These are phyloP conservation scores for Triglochin maritima DNA, from an alignment of 106 monocot species.

Conservation along the genomic window DNA sequence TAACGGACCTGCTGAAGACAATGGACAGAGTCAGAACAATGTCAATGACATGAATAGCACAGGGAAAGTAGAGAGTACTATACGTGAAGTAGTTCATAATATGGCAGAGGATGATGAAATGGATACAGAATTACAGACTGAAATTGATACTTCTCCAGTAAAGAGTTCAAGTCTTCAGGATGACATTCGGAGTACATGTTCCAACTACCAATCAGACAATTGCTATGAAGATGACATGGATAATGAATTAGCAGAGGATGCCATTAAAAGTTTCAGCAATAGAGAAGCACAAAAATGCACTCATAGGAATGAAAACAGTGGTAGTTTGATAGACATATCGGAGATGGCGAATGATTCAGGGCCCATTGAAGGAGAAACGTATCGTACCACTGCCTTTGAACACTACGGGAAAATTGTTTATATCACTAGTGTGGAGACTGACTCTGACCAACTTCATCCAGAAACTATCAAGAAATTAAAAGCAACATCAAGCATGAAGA, in stretches of 20 bases:
- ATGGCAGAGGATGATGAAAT: neutral
- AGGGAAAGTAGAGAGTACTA: neutral
- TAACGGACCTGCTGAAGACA: neutral
- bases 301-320: neutral
- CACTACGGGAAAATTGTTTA: slow-evolving; percentile 1
- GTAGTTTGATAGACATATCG: neutral
- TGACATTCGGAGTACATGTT: neutral
- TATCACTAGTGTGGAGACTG: slow-evolving; percentile 3
- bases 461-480: slow-evolving; percentile 4
- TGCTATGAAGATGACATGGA: neutral
- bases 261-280: neutral
- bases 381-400: neutral
- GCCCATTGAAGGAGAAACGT: neutral
- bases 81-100: neutral
- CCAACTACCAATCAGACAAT: neutral
- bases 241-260: neutral
- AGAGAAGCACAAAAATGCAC: neutral
- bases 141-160: neutral
- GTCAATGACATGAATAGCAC: neutral
- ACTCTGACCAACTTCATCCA: slow-evolving; percentile 2
- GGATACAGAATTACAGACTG: neutral
- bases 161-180: neutral
- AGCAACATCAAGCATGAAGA: slow-evolving; percentile 4
- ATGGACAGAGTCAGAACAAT: no score
- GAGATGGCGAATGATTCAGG: neutral